Evolutionary conservation across 257 asterid species (phyloP), one percentile per base, ranked within the genome.

Genomic region (Datura wrightii): DNA sequence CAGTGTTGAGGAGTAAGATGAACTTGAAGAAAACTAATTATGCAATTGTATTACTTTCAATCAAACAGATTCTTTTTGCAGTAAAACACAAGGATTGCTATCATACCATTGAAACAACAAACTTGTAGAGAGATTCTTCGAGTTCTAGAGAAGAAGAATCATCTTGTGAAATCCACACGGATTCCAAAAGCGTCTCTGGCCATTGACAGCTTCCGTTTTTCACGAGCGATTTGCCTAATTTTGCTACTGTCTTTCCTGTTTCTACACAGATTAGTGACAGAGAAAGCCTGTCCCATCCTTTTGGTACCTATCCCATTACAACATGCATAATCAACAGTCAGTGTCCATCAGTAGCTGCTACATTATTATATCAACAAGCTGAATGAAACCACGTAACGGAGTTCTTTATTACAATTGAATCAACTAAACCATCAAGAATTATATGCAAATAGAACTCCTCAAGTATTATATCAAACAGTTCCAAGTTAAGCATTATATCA

Each of bases 221-320:
- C 70, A 94, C 98, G 8, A 87, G 65, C 31, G 93, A 88, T 92
- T 94, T 96, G 3, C 95, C 93, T 89, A 89, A 87, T 85, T 89
- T 96, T 15, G 91, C 96, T 24, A 90, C 82, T 44, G 93, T 83
- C 87, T 91, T 96, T 82, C 98, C 98, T 15, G 94, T 92, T 87
- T 93, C 97, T 53, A 88, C 93, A 39, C 93, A 89, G 79, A 90
- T 85, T 63, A 94, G 5, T 39, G 94, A 88, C 70, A 96, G 83
- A 44, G 82, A 89, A 15, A 96, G 95, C 82, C 93, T 92, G 88
- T 96, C 99, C 98, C 98, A 94, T 89, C 98, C 98, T 89, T 94
- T 96, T 34, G 99, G 98, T n/a, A 94, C 97, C 99, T 96, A 85
- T 63, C 80, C 67, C 60, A 82, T 66, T 46, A 70, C 19, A 83